These are phyloP conservation scores for Lagenidium sp. DNA, from an alignment of 352 stramenopile species.

Conservation along the genomic window DNA sequence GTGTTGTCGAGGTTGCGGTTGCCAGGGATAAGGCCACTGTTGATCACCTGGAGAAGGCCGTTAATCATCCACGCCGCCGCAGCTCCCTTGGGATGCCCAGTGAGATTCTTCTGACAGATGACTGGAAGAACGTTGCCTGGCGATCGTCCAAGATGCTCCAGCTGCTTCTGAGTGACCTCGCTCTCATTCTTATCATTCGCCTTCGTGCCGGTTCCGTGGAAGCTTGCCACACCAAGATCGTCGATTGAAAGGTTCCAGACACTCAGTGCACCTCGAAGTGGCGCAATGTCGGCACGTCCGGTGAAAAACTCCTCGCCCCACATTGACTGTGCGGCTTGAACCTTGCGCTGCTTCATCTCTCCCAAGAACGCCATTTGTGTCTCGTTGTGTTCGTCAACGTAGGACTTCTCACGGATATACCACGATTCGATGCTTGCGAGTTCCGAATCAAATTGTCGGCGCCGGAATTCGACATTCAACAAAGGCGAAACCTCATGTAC, in stretches of 20 bases:
- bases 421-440: constrained; percentile 62
- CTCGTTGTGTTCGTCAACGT: constrained; percentile 20
- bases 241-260: constrained; percentile 77
- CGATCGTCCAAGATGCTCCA: constrained; percentile 64
- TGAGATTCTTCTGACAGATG: constrained; percentile 79
- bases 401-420: constrained; percentile 45
- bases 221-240: constrained; percentile 74
- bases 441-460: constrained; percentile 66
- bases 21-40: constrained; percentile 61
- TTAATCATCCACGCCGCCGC: constrained; percentile 82
- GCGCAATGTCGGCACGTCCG: constrained; percentile 51
- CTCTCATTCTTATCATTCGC: constrained; percentile 87
- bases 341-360: constrained; percentile 58
- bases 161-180: constrained; percentile 81
- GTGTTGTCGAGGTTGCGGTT: constrained; percentile 84
- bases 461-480: constrained; percentile 65
- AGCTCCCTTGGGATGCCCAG: constrained; percentile 75
- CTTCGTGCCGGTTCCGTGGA: constrained; percentile 80
- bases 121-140: constrained; percentile 67
- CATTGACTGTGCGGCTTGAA: constrained; percentile 48
- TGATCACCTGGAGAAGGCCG: constrained; percentile 71
- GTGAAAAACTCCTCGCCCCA: constrained; percentile 68
- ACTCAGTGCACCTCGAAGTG: constrained; percentile 61
- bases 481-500: constrained; percentile 38
- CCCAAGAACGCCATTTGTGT: constrained; percentile 37